Base-by-base conservation (phyloP, 495 filamentous ascomycete species). In the Hyaloscypha hepaticicola region DNA sequence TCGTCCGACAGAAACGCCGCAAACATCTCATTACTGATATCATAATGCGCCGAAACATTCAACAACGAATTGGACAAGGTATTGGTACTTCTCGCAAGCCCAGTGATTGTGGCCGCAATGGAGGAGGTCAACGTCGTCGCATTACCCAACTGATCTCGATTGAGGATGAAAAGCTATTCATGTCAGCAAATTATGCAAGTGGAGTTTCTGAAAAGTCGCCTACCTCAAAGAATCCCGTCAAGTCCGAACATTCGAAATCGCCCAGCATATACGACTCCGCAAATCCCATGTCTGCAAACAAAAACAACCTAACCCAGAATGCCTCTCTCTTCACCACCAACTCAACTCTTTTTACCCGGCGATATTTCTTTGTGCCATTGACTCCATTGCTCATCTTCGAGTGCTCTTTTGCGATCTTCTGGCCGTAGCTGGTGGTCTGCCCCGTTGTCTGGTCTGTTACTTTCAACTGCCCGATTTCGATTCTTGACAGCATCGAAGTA, bases 231-330 rank as follows among this genome's bases (percentile, higher is more conserved):
- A 90, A 88, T 33, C 75, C 77, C 3, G 81, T 85, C 65, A 90
- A 74, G 69, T 90, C 79, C 16, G 77, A 73, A 61, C 86, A 89
- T 19, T 83, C 81, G 29, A 90, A 76, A 72, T 91, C 87, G 55
- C 82, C 82, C 5, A 89, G 77, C 85, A 91, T 89, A 72, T 87
- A 90, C 33, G 86, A 80, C 75, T 90, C 86, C 19, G 88, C 83
- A 72, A 91, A 90, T 2, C 88, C 88, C 87, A 90, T 89, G 75
- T 90, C 88, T 26, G 83, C 85, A 67, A 87, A 87, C 28, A 90
- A 72, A 57, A 85, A 73, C 59, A 89, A 70, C 49, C 87, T 81
- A 64, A 87, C 77, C 86, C 86, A 90, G 72, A 90, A 89, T 21
- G 80, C 72, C 59, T 87, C 84, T 57, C 80, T 82, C 67, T 82